Percentiles rank a stretch among this genome's conserved stretches.
phyloP scores from a whole-genome alignment of 169 alveolate genomes.

The Babesia caballi region DNA sequence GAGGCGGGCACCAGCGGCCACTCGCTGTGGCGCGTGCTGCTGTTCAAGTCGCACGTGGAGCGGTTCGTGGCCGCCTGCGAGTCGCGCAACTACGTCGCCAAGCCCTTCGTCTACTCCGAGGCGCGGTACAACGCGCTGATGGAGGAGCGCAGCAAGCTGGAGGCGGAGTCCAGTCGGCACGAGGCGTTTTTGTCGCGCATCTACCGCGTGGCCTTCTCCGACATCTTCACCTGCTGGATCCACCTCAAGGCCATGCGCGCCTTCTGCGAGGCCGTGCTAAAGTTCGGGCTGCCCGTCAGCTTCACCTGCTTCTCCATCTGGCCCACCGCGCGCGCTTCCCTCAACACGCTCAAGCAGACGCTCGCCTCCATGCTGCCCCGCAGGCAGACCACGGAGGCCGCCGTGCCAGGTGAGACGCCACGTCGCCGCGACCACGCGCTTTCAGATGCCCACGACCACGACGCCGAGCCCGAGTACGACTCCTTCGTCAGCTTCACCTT shows the following conservation, averaged over 20 bases:
- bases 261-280: slow-evolving; percentile 87
- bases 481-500: slow-evolving; percentile 27
- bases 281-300: slow-evolving; percentile 87
- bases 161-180: slow-evolving; percentile 81
- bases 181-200: slow-evolving; percentile 83
- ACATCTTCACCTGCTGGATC: slow-evolving; percentile 81
- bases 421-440: neutral
- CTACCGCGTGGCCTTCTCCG: slow-evolving; percentile 86
- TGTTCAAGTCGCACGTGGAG: slow-evolving; percentile 75
- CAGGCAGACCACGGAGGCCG: neutral
- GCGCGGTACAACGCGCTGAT: slow-evolving; percentile 75
- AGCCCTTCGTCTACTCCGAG: slow-evolving; percentile 79
- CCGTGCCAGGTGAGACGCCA: neutral
- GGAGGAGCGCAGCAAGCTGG: slow-evolving; percentile 75
- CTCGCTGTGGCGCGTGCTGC: slow-evolving; percentile 78
- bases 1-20: slow-evolving; percentile 63
- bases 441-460: neutral
- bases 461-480: slow-evolving; percentile 17
- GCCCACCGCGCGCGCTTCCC: slow-evolving; percentile 46
- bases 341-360: slow-evolving; percentile 1
- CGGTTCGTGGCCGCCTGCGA: slow-evolving; percentile 76
- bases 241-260: slow-evolving; percentile 88
- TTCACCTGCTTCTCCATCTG: slow-evolving; percentile 78
- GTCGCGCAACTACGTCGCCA: slow-evolving; percentile 69
- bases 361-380: slow-evolving; percentile 12